These are phyloP conservation scores for Carallia pectinifolia DNA, from an alignment of 345 rosid species.

Conservation along the genomic window DNA sequence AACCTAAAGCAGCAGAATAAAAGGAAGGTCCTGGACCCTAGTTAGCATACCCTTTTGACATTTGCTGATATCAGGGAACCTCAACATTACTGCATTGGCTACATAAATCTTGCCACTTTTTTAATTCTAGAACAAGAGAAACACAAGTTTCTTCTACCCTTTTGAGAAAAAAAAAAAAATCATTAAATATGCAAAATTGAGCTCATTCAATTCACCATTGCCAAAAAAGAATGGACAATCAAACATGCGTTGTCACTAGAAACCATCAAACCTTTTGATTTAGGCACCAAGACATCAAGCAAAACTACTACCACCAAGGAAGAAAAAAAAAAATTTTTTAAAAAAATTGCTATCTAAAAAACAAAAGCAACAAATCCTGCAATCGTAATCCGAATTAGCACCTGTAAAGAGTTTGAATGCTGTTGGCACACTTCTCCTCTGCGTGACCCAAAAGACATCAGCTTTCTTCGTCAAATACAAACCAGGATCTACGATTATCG, in stretches of 20 bases:
- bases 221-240: no score
- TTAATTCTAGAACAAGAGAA: no score
- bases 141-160: no score
- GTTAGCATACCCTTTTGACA: not conserved
- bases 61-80: not conserved
- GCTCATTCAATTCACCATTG: no score
- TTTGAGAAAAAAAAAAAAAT: no score
- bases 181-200: no score
- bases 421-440: constrained; percentile 94
- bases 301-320: not conserved
- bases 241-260: no score
- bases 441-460: constrained; percentile 93
- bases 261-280: no score
- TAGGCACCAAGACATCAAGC: no score
- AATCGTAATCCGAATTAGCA: constrained; percentile 17
- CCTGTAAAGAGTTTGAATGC: constrained; percentile 98
- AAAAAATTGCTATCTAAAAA: not conserved
- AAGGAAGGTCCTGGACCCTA: not conserved
- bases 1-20: not conserved
- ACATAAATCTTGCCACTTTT: no score
- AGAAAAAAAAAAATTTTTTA: not conserved
- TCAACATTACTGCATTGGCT: no score
- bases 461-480: constrained; percentile 86
- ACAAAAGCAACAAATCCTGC: not conserved
- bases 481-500: constrained; percentile 92